Evolutionary conservation across 2,329 filamentous ascomycete genomes (phyloP).

Genomic region (Rachicladosporium sp.): DNA sequence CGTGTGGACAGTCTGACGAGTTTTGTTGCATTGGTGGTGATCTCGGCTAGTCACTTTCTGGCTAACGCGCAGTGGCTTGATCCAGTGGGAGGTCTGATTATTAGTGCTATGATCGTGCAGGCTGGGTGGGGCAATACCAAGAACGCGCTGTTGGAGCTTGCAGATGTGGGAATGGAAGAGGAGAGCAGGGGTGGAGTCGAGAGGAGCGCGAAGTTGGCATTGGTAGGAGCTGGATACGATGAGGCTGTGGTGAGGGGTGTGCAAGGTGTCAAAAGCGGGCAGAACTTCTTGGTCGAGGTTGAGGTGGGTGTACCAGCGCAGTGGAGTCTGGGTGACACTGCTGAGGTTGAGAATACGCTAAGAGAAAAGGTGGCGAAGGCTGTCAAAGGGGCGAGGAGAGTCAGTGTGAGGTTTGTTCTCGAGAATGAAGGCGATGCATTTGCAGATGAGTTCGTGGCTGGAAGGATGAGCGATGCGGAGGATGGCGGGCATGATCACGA

Average conservation of each 20-base stretch:
- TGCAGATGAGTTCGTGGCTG: conserved; percentile 54
- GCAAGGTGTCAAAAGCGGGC: conserved; percentile 85
- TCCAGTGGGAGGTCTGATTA: conserved; percentile 81
- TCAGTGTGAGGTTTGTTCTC: conserved; percentile 72
- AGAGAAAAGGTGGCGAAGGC: conserved; percentile 60
- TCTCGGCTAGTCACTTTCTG: conserved; percentile 78
- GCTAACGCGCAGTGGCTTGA: conserved; percentile 84
- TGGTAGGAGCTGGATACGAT: conserved; percentile 26
- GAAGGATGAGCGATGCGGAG: conserved; percentile 8
- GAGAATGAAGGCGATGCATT: conserved; percentile 34
- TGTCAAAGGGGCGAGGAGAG: conserved; percentile 70
- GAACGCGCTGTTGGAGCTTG: conserved; percentile 71
- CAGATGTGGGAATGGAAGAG: conserved; percentile 77
- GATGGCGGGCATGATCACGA: conserved; percentile 9
- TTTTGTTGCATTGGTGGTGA: conserved; percentile 80
- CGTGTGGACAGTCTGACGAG: conserved; percentile 91
- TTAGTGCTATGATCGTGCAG: conserved; percentile 85
- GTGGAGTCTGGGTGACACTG: conserved; percentile 63
- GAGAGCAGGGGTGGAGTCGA: conserved; percentile 66
- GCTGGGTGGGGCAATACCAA: conserved; percentile 80
- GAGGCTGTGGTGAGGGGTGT: conserved; percentile 60
- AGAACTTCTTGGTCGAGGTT: conserved; percentile 88
- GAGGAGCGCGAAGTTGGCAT: conserved; percentile 49
- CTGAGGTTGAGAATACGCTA: conserved; percentile 59
- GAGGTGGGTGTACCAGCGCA: conserved; percentile 66